These are phyloP conservation scores for Mycena polygramma DNA, from an alignment of 768 basidiomycete genomes.

Conservation along the genomic window DNA sequence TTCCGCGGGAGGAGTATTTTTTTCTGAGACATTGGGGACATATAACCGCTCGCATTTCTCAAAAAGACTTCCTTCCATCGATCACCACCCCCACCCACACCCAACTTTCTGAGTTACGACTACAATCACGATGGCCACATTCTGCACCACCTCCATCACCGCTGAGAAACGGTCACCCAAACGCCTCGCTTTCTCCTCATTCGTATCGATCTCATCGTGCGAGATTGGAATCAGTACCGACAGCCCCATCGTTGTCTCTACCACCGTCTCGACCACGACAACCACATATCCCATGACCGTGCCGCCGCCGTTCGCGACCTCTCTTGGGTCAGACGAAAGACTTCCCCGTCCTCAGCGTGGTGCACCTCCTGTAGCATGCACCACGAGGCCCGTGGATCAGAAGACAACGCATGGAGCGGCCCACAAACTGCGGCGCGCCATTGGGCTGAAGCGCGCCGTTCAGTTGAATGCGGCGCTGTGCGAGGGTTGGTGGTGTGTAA, in stretches of 20 bases:
- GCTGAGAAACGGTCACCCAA: background rate
- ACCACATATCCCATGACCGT: constrained; percentile 8
- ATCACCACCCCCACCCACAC: too few relatives aligned
- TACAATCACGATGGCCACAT: constrained; percentile 6
- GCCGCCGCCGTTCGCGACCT: constrained; percentile 24
- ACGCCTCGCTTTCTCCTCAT: background rate
- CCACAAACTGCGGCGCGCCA: background rate
- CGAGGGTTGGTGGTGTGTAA: constrained; percentile 14
- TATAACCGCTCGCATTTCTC: too few relatives aligned
- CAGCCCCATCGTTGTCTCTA: constrained; percentile 12
- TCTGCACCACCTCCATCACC: constrained; percentile 20
- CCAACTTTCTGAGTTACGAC: too few relatives aligned
- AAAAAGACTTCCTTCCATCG: too few relatives aligned
- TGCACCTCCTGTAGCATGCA: constrained; percentile 5
- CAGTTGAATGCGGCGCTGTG: constrained; percentile 20
- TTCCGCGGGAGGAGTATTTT: too few relatives aligned
- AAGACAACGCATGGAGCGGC: background rate
- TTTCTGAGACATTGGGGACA: too few relatives aligned
- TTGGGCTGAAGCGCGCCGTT: background rate
- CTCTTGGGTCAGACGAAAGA: constrained; percentile 20
- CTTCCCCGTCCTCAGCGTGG: constrained; percentile 21
- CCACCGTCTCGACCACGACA: constrained; percentile 13
- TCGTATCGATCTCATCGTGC: background rate
- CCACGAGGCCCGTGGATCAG: background rate
- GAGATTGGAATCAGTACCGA: background rate